A percentile compares a stretch with the other conserved stretches of the same genome.
These are phyloP conservation scores for Phoma sp. DNA, from an alignment of 2,329 filamentous ascomycete genomes.

Conservation along the genomic window DNA sequence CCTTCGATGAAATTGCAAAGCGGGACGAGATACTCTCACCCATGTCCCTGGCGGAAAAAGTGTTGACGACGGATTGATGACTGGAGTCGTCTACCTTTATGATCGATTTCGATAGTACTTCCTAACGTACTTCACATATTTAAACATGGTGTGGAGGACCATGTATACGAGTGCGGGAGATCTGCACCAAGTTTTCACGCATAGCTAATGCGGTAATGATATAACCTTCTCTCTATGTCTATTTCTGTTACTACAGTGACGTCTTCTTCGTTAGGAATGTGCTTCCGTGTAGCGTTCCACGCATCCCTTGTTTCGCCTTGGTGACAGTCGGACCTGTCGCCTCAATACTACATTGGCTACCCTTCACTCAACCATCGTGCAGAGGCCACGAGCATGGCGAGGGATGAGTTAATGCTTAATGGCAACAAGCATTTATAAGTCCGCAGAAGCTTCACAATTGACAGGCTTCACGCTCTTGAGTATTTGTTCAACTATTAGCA, in stretches of 20 bases:
- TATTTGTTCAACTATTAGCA: neutral
- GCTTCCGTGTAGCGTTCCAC: neutral
- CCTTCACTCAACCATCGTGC: neutral
- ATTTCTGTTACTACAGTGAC: neutral
- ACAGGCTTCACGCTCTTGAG: neutral
- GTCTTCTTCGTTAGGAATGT: conserved; percentile 5
- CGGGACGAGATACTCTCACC: conserved; percentile 11
- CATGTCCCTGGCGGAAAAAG: conserved; percentile 7
- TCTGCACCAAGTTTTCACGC: neutral
- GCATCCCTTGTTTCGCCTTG: neutral
- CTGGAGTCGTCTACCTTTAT: neutral
- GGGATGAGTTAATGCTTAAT: neutral
- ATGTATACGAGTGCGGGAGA: conserved; percentile 12
- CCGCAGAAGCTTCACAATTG: neutral
- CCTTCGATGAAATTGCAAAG: conserved; percentile 27
- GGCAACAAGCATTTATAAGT: conserved; percentile 4
- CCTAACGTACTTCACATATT: neutral
- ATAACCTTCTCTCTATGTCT: neutral
- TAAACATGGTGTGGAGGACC: conserved; percentile 2
- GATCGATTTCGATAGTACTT: conserved; percentile 1
- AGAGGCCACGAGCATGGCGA: neutral
- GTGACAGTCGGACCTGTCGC: neutral
- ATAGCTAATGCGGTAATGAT: conserved; percentile 14
- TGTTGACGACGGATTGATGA: conserved; percentile 2
- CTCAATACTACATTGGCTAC: neutral